These are phyloP conservation scores for Podospora pseudopauciseta DNA, from an alignment of 495 filamentous ascomycete species.

Conservation along the genomic window DNA sequence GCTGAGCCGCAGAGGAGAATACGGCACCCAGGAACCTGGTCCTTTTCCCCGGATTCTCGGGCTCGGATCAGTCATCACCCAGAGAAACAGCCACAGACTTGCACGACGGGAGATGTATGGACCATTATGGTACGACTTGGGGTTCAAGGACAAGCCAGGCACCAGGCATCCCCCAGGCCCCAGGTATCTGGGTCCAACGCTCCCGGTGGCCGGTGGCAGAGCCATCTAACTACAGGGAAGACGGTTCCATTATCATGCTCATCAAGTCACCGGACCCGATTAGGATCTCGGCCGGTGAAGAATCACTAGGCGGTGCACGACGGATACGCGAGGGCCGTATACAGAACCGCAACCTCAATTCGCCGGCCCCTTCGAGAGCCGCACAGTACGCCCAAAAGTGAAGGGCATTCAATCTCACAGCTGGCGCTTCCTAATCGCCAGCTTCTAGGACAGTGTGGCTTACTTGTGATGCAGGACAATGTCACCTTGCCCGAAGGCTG, in stretches of 20 bases:
- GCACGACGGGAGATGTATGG: neutral
- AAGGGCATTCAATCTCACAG: neutral
- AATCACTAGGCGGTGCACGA: neutral
- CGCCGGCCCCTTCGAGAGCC: neutral
- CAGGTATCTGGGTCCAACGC: neutral
- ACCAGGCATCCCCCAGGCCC: neutral
- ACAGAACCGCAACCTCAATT: neutral
- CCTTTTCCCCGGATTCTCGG: constrained; percentile 3
- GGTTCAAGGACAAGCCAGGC: neutral
- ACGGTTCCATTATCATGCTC: neutral
- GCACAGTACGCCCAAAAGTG: neutral
- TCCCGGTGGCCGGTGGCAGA: neutral
- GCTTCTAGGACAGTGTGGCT: neutral
- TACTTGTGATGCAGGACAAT: neutral
- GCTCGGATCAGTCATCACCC: constrained; percentile 4
- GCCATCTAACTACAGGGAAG: neutral
- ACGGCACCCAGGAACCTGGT: neutral
- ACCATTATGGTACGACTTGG: neutral
- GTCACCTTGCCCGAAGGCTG: constrained; percentile 4
- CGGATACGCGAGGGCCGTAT: neutral
- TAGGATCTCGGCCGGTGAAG: neutral
- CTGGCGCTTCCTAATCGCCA: neutral
- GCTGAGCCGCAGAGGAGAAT: neutral
- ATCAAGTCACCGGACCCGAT: neutral
- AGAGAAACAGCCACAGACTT: neutral